Conservation (phyloP, 1,284 basidiomycete species). For the Ustilago shanxiensis region DNA sequence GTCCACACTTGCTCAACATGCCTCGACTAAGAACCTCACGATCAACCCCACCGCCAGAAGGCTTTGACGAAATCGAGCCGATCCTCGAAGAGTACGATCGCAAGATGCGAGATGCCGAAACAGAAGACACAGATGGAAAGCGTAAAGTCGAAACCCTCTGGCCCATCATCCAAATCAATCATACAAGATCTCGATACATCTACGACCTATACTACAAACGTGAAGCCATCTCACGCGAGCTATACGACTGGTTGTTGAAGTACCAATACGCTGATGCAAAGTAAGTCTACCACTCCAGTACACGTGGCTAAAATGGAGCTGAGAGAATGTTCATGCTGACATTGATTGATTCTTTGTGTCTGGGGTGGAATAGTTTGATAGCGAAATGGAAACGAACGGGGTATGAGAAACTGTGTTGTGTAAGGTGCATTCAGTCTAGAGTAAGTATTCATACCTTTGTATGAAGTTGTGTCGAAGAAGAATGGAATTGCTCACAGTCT, state of each 20-base stretch:
- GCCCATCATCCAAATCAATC: conserved; percentile 98
- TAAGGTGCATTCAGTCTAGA: conserved; percentile 94
- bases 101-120: conserved; percentile 76
- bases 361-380: conserved; percentile 83
- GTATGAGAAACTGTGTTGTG: conserved; percentile 97
- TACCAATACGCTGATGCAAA: conserved; percentile 97
- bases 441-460: conserved; percentile 72
- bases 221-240: conserved; percentile 89
- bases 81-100: conserved; percentile 69
- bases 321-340: neutral
- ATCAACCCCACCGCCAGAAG: conserved; percentile 95
- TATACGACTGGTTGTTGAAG: conserved; percentile 98
- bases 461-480: too few species aligned
- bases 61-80: conserved; percentile 91
- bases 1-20: conserved; percentile 75
- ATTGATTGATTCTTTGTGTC: neutral
- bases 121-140: conserved; percentile 96
- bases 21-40: conserved; percentile 94
- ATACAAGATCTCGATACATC: conserved; percentile 88
- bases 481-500: too few species aligned
- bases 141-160: conserved; percentile 96
- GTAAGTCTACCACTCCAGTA: conserved; percentile 72
- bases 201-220: conserved; percentile 99
- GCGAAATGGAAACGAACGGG: conserved; percentile 99
- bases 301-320: neutral